These are phyloP conservation scores for Tricholoma hemisulphureum DNA, from an alignment of 768 basidiomycete species.

Conservation along the genomic window DNA sequence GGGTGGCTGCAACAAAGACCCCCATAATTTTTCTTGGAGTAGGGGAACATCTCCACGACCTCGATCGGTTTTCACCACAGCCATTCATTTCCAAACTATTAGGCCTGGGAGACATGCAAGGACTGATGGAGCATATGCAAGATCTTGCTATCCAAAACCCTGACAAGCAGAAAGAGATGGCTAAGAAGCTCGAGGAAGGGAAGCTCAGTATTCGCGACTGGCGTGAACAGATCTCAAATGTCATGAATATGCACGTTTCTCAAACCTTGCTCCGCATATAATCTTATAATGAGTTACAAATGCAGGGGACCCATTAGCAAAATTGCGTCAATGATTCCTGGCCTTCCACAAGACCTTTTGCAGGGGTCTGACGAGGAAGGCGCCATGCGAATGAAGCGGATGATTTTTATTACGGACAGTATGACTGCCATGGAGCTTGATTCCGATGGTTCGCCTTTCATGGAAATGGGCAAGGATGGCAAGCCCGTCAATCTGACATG, in stretches of 20 bases:
- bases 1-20: conserved; percentile 97
- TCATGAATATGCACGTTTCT: conserved; percentile 90
- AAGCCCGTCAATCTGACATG: conserved; percentile 86
- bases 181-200: conserved; percentile 95
- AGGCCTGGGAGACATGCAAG: conserved; percentile 95
- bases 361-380: conserved; percentile 95
- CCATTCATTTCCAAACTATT: conserved; percentile 97
- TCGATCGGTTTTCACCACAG: conserved; percentile 92
- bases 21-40: conserved; percentile 99
- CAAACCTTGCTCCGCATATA: conserved; percentile 3
- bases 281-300: conserved; percentile 8
- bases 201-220: conserved; percentile 96
- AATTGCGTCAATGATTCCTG: conserved; percentile 98
- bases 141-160: conserved; percentile 91
- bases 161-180: conserved; percentile 97
- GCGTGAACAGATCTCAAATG: conserved; percentile 95
- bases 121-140: conserved; percentile 98
- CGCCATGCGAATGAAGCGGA: conserved; percentile 85
- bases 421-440: conserved; percentile 95
- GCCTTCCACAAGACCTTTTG: conserved; percentile 86
- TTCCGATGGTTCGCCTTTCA: conserved; percentile 90
- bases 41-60: conserved; percentile 96
- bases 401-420: conserved; percentile 98
- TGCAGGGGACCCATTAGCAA: conserved; percentile 96
- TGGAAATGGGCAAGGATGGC: conserved; percentile 79